These are phyloP conservation scores for Taphrina confusa DNA, from an alignment of 1,139 yeast species.

Conservation along the genomic window DNA sequence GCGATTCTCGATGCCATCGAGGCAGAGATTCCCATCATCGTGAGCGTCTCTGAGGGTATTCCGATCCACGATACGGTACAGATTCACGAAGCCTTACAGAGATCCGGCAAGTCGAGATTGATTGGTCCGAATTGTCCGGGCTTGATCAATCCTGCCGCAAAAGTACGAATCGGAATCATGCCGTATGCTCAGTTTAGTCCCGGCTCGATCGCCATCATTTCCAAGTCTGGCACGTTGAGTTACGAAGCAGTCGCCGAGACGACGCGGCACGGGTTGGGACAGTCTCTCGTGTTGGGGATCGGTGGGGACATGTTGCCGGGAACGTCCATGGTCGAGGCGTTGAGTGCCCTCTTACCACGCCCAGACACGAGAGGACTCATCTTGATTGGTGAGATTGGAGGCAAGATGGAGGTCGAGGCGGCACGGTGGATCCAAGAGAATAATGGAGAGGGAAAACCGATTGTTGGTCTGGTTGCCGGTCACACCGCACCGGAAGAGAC, in stretches of 20 bases:
- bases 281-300: slow-evolving; percentile 25
- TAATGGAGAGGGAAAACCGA: slow-evolving; percentile 1
- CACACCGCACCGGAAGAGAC: slow-evolving; percentile 23
- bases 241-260: slow-evolving; percentile 30
- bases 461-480: slow-evolving; percentile 30
- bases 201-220: slow-evolving; percentile 28
- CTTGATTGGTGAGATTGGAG: slow-evolving; percentile 31
- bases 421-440: slow-evolving; percentile 13
- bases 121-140: slow-evolving; percentile 34
- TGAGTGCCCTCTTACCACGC: slow-evolving; percentile 13
- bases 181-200: slow-evolving; percentile 23
- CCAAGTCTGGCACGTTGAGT: slow-evolving; percentile 24
- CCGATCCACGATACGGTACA: slow-evolving; percentile 27
- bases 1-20: slow-evolving; percentile 32
- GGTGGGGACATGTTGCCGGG: slow-evolving; percentile 34
- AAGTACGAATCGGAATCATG: slow-evolving; percentile 30
- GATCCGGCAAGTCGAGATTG: background rate
- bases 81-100: slow-evolving; percentile 22
- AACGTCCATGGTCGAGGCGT: slow-evolving; percentile 28
- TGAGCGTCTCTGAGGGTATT: slow-evolving; percentile 23
- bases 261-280: slow-evolving; percentile 26
- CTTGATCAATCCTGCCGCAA: slow-evolving; percentile 16
- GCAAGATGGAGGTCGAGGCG: slow-evolving; percentile 28
- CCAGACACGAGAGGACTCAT: slow-evolving; percentile 17
- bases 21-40: slow-evolving; percentile 25